Base-by-base conservation (phyloP, 805 yeast species). In the Candida endomychidarum region DNA sequence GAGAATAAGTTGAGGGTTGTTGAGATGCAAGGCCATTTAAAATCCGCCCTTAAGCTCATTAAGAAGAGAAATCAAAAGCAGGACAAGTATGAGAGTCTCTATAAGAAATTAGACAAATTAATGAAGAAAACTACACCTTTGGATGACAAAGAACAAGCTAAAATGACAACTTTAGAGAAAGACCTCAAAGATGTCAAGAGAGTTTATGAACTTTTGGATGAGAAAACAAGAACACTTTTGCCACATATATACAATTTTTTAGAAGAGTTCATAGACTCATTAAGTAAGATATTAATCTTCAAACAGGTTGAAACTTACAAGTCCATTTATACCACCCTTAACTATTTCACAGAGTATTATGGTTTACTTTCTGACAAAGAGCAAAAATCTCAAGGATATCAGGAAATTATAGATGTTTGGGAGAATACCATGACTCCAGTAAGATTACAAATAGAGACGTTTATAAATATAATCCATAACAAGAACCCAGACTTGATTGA, bases 231-330 rank as follows among this genome's bases (percentile, higher is more conserved):
- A 35, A 32, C 65, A 3, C 49, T 71, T 3, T 53, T 75, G 5
- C 83, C 83, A 1, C 77, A 74, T 46, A 63, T 67, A 3, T 51
- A 74, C 34, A 56, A 61, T 3, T 62, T 68, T 12, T 48, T 76
- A 32, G 75, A 77, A 24, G 83, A 77, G 47, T 76, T 75, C 43
- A 54, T 76, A 8, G 73, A 66, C 33, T 60, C 61, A 37, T 42
- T 77, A 10, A 56, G 74, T 1, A 56, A 65, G 34, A 60, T 67
- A 45, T 38, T 67, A 1, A 52, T 73, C 27, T 65, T 59, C 46
- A 62, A 67, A 24, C 70, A 75, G 34, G 24, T 52, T 16, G 70
- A 66, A 12, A 56, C 68, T 2, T 59, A 54, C 40, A 47, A 58
- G 19, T 51, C 57, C 17, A 50, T 75, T 18, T 38, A 34, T 33